phyloP scores from a whole-genome alignment of 2,329 filamentous ascomycete species.

The Elsinoe perseae region DNA sequence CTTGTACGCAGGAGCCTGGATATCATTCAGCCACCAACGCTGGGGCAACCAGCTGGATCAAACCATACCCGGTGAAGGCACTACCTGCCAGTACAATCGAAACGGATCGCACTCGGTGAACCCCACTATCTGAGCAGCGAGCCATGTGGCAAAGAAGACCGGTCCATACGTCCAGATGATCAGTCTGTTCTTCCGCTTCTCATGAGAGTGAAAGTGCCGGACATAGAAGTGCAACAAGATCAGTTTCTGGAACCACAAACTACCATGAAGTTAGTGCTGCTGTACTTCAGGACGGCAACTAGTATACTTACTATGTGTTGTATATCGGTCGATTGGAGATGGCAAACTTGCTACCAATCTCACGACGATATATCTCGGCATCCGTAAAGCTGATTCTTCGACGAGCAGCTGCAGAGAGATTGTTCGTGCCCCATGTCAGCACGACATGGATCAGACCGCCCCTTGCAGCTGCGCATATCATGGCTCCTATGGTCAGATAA shows the following conservation, averaged over 20 bases:
- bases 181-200: conserved; percentile 8
- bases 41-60: background rate
- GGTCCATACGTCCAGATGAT: conserved; percentile 9
- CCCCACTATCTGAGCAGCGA: conserved; percentile 4
- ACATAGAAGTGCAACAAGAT: conserved; percentile 11
- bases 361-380: conserved; percentile 8
- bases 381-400: background rate
- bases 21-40: background rate
- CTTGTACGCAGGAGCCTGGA: conserved; percentile 2
- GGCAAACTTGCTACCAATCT: conserved; percentile 8
- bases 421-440: conserved; percentile 10
- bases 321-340: conserved; percentile 11
- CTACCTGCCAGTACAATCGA: conserved; percentile 4
- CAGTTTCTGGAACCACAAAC: conserved; percentile 8
- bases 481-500: conserved; percentile 8
- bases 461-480: conserved; percentile 3
- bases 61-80: background rate
- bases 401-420: conserved; percentile 7
- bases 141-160: conserved; percentile 6
- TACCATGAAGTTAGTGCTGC: background rate
- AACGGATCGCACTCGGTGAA: conserved; percentile 9
- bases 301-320: conserved; percentile 1
- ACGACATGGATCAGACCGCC: conserved; percentile 5
- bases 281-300: background rate
- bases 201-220: conserved; percentile 10